phyloP scores from a whole-genome alignment of 75 land plant species.

The Pinus albicaulis region DNA sequence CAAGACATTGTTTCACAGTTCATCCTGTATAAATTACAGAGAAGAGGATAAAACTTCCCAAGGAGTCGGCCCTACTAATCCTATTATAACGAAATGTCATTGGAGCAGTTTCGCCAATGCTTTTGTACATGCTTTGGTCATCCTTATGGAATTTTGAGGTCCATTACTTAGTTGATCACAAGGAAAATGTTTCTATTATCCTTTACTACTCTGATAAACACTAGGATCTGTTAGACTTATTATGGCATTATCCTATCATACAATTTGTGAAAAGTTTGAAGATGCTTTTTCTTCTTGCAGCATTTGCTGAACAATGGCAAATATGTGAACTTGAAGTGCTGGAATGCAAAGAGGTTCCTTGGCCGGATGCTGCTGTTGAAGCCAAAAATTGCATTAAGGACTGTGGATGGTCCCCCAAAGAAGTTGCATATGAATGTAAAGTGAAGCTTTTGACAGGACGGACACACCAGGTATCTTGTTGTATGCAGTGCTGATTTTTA shows the following conservation, averaged over 20 bases:
- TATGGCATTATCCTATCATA: neutral
- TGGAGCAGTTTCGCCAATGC: neutral
- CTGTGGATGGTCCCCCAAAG: constrained; percentile 65
- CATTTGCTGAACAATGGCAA: constrained; percentile 56
- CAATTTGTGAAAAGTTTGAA: neutral
- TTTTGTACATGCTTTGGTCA: neutral
- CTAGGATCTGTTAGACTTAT: neutral
- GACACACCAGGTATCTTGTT: constrained; percentile 86
- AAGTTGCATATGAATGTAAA: constrained; percentile 79
- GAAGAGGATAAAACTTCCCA: neutral
- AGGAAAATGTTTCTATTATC: constrained; percentile 2
- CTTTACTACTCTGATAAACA: neutral
- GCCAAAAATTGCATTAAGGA: constrained; percentile 45
- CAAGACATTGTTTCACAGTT: neutral
- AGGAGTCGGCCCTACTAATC: neutral
- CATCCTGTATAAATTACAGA: neutral
- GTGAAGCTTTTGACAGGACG: constrained; percentile 84
- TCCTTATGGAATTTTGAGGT: neutral
- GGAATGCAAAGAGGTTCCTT: constrained; percentile 82
- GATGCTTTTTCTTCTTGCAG: constrained; percentile 22
- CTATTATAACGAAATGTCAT: neutral
- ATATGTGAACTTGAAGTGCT: constrained; percentile 81
- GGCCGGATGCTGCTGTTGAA: constrained; percentile 58
- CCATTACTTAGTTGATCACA: neutral
- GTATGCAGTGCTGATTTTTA: neutral